These are phyloP conservation scores for Alternaria sp. DNA, from an alignment of 2,329 filamentous ascomycete species.

Conservation along the genomic window DNA sequence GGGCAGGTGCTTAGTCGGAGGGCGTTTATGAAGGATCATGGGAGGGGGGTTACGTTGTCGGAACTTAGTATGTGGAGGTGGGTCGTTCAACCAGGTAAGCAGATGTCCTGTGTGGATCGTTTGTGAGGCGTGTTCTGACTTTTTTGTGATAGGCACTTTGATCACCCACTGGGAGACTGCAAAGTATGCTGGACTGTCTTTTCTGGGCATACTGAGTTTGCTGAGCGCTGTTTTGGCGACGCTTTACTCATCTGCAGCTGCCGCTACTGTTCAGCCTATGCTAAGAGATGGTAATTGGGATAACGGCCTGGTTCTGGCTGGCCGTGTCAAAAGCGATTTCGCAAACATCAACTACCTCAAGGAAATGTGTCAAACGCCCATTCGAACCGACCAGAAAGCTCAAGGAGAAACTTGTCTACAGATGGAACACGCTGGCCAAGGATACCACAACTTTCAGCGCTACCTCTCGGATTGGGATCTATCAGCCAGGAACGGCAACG, in stretches of 20 bases:
- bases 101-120: background rate
- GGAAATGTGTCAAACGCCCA: constrained; percentile 66
- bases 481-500: constrained; percentile 54
- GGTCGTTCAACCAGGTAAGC: constrained; percentile 59
- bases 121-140: background rate
- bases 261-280: constrained; percentile 73
- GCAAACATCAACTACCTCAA: constrained; percentile 66
- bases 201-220: constrained; percentile 70
- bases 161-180: constrained; percentile 72
- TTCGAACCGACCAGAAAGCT: constrained; percentile 53
- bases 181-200: constrained; percentile 66
- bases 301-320: constrained; percentile 55
- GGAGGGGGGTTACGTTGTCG: constrained; percentile 72
- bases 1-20: constrained; percentile 77
- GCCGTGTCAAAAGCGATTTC: constrained; percentile 66
- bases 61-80: constrained; percentile 80
- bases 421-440: constrained; percentile 71
- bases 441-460: constrained; percentile 70
- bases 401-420: constrained; percentile 67
- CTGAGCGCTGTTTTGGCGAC: constrained; percentile 69
- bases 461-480: constrained; percentile 65
- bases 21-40: constrained; percentile 63
- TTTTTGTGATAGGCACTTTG: constrained; percentile 67
- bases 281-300: constrained; percentile 65
- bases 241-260: constrained; percentile 78